phyloP scores from a whole-genome alignment of 2,329 filamentous ascomycete genomes.

The Lojkania enalia region DNA sequence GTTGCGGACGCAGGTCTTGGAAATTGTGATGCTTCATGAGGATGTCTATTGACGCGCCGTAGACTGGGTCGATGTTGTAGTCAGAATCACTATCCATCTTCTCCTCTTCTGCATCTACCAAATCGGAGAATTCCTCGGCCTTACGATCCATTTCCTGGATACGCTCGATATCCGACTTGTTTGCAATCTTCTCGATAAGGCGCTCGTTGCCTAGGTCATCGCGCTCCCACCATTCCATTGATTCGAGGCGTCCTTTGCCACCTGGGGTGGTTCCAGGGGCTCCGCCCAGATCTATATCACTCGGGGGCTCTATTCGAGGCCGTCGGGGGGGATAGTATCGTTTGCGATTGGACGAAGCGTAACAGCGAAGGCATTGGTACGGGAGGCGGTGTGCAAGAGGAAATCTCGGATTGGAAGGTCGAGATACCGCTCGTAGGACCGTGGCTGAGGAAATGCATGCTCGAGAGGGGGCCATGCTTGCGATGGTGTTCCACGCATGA shows the following conservation, averaged over 20 bases:
- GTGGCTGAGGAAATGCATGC: conserved; percentile 31
- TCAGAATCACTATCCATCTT: conserved; percentile 24
- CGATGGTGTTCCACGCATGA: conserved; percentile 3
- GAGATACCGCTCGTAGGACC: conserved; percentile 29
- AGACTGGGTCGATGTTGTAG: conserved; percentile 33
- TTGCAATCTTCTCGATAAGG: conserved; percentile 19
- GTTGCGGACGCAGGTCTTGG: conserved; percentile 29
- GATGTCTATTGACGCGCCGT: conserved; percentile 30
- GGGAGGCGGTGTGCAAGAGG: conserved; percentile 20
- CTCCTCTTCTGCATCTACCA: background rate
- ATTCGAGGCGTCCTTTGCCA: background rate
- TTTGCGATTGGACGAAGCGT: conserved; percentile 16
- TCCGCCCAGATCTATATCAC: background rate
- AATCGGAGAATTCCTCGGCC: background rate
- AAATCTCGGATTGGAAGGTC: conserved; percentile 24
- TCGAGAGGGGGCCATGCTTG: conserved; percentile 22
- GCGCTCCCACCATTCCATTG: conserved; percentile 26
- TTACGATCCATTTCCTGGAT: background rate
- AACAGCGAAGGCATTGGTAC: conserved; percentile 24
- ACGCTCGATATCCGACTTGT: background rate
- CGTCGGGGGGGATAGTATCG: conserved; percentile 1
- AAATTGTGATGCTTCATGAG: conserved; percentile 37
- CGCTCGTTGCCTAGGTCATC: conserved; percentile 30
- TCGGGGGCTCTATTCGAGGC: background rate
- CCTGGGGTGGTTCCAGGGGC: background rate